Evolutionary conservation across 1,284 basidiomycete species (phyloP).

Genomic region (Takashimella tepidaria): DNA sequence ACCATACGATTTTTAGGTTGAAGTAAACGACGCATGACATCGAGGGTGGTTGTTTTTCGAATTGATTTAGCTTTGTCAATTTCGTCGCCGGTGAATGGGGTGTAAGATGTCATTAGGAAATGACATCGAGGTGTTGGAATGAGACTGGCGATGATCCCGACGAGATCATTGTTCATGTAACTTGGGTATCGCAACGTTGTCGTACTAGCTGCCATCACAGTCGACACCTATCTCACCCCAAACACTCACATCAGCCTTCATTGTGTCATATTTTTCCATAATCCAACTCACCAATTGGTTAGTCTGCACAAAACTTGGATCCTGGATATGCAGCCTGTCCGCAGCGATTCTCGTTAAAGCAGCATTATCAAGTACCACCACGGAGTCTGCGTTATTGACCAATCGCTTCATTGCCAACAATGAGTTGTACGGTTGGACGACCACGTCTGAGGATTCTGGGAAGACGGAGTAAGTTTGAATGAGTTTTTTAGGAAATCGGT

Average conservation of each 20-base stretch:
- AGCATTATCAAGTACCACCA: conserved; percentile 95
- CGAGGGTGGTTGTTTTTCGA: conserved; percentile 88
- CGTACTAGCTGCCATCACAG: conserved; percentile 94
- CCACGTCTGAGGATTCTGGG: conserved; percentile 88
- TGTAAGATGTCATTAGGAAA: conserved; percentile 99
- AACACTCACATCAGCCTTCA: not conserved
- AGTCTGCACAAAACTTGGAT: conserved; percentile 88
- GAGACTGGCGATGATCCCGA: conserved; percentile 92
- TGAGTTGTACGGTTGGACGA: conserved; percentile 97
- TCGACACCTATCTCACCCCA: conserved; percentile 65
- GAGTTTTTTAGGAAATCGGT: conserved; percentile 97
- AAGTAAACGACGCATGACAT: conserved; percentile 95
- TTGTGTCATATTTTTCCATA: conserved; percentile 11
- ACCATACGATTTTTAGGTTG: conserved; percentile 99
- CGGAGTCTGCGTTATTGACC: conserved; percentile 93
- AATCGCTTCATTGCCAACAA: conserved; percentile 90
- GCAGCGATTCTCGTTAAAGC: conserved; percentile 87
- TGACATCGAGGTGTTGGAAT: conserved; percentile 99
- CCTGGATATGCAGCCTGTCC: conserved; percentile 84
- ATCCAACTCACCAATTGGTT: conserved; percentile 71
- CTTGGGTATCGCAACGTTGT: conserved; percentile 96
- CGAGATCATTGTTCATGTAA: conserved; percentile 99
- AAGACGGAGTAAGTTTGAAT: conserved; percentile 99
- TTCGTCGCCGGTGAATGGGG: conserved; percentile 93
- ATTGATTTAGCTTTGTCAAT: conserved; percentile 89